Conservation (phyloP, 768 basidiomycete species). For the Gymnopilus junonius region DNA sequence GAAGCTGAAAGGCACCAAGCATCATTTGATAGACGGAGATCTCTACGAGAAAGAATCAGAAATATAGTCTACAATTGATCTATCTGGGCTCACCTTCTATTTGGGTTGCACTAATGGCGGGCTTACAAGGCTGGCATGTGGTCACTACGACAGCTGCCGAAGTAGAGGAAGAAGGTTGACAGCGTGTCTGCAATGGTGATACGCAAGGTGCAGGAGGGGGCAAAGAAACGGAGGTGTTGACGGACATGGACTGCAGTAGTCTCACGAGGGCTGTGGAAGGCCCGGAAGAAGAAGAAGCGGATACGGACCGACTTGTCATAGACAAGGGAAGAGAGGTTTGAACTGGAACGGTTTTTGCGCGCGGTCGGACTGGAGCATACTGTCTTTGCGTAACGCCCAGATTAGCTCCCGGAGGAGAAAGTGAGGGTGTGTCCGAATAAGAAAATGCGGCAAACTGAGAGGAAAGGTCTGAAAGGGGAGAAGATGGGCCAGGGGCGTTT, state of each 20-base stretch:
- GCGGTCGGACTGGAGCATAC: slow-evolving; percentile 37
- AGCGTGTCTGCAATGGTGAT: slow-evolving; percentile 44
- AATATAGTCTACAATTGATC: not conserved
- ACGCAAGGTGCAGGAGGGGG: slow-evolving; percentile 37
- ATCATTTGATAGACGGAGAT: slow-evolving; percentile 77
- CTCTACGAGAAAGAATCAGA: slow-evolving; percentile 41
- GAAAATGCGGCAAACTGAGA: slow-evolving; percentile 31
- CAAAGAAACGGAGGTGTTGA: slow-evolving; percentile 30
- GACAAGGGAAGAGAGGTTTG: slow-evolving; percentile 18
- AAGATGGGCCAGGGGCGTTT: slow-evolving; percentile 28
- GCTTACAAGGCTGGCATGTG: slow-evolving; percentile 66
- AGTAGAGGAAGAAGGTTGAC: slow-evolving; percentile 28
- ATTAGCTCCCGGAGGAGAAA: slow-evolving; percentile 17
- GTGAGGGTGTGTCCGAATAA: slow-evolving; percentile 28
- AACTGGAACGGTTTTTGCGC: slow-evolving; percentile 41
- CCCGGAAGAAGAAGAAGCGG: slow-evolving; percentile 22
- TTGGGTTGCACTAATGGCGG: slow-evolving; percentile 68
- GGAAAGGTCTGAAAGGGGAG: slow-evolving; percentile 33
- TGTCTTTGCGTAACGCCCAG: slow-evolving; percentile 2
- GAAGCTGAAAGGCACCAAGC: slow-evolving; percentile 55
- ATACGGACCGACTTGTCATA: slow-evolving; percentile 23
- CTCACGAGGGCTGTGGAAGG: slow-evolving; percentile 35
- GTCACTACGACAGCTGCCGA: slow-evolving; percentile 53
- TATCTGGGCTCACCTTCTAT: slow-evolving; percentile 56
- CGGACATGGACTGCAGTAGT: slow-evolving; percentile 45